Percentiles rank a stretch among this genome's conserved stretches.
phyloP scores from a whole-genome alignment of 148 eudicot species.

The Pouteria glomerata region DNA sequence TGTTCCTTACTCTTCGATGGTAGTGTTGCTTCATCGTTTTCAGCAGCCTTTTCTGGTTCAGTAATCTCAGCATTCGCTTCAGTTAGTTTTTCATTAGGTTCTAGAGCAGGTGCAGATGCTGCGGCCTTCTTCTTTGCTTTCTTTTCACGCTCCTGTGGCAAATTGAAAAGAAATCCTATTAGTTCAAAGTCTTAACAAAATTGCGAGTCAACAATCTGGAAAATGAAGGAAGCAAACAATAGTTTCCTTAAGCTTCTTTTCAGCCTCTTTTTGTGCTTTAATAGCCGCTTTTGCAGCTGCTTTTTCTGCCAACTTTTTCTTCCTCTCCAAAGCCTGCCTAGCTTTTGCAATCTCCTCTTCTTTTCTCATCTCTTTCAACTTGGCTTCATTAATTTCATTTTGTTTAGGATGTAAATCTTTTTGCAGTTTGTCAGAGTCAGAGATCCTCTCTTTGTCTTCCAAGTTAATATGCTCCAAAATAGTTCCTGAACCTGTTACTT shows the following conservation, averaged over 20 bases:
- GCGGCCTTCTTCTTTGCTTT: constrained; percentile 66
- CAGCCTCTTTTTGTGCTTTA: constrained; percentile 90
- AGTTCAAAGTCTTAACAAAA: neutral
- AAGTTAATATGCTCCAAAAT: constrained; percentile 22
- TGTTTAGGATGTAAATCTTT: constrained; percentile 25
- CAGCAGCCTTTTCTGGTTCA: constrained; percentile 41
- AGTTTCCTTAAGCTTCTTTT: constrained; percentile 81
- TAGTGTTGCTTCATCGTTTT: constrained; percentile 26
- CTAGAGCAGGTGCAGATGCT: constrained; percentile 26
- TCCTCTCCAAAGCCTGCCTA: constrained; percentile 75
- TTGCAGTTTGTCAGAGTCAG: constrained; percentile 34
- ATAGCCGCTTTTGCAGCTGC: constrained; percentile 80
- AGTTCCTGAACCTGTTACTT: constrained; percentile 23
- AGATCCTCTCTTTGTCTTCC: constrained; percentile 34
- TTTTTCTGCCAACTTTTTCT: constrained; percentile 85
- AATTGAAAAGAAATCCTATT: neutral
- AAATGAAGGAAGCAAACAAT: neutral
- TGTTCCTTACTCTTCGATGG: constrained; percentile 47
- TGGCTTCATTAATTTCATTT: constrained; percentile 43
- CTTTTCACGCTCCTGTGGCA: constrained; percentile 68
- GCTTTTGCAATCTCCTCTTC: constrained; percentile 81
- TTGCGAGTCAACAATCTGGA: neutral
- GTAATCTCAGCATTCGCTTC: constrained; percentile 23
- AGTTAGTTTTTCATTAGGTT: constrained; percentile 39
- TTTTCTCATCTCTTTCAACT: constrained; percentile 63